phyloP scores from a whole-genome alignment of 1,284 basidiomycete genomes.

The Hortiboletus rubellus region DNA sequence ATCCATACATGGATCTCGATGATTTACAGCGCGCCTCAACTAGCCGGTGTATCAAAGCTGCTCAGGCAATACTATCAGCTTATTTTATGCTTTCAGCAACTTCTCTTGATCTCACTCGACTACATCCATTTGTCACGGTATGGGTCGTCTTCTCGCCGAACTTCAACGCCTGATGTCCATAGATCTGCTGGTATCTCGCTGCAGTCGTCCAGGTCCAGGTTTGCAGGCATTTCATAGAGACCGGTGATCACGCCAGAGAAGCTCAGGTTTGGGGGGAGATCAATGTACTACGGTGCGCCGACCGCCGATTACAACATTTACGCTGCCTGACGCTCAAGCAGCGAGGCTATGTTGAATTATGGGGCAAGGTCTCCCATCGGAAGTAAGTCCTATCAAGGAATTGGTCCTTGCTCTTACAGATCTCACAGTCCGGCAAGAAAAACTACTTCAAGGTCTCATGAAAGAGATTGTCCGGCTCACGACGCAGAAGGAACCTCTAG shows the following conservation, averaged over 20 bases:
- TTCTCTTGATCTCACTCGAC: slow-evolving; percentile 70
- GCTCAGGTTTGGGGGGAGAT: slow-evolving; percentile 81
- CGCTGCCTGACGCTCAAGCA: slow-evolving; percentile 30
- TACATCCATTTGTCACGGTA: slow-evolving; percentile 80
- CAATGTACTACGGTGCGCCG: slow-evolving; percentile 66
- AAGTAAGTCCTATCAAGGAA: slow-evolving; percentile 48
- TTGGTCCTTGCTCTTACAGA: slow-evolving; percentile 16
- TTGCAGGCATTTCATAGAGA: slow-evolving; percentile 81
- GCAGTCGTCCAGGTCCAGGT: slow-evolving; percentile 81
- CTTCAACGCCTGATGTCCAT: slow-evolving; percentile 19
- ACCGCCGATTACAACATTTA: neutral
- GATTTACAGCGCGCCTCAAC: slow-evolving; percentile 65
- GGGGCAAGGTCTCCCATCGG: slow-evolving; percentile 78
- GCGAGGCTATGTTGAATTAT: slow-evolving; percentile 79
- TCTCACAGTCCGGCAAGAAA: slow-evolving; percentile 69
- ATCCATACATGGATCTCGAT: slow-evolving; percentile 73
- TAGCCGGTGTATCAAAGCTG: slow-evolving; percentile 67
- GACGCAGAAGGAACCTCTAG: slow-evolving; percentile 70
- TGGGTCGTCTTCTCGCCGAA: slow-evolving; percentile 28
- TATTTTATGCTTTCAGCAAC: slow-evolving; percentile 75
- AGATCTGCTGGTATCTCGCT: slow-evolving; percentile 88
- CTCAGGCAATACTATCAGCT: slow-evolving; percentile 66
- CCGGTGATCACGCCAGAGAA: slow-evolving; percentile 65
- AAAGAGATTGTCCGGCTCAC: slow-evolving; percentile 80
- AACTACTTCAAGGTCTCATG: slow-evolving; percentile 79